Percentiles rank a stretch among this genome's conserved stretches.
These are phyloP conservation scores for Marasmius sp. DNA, from an alignment of 1,284 basidiomycete genomes.

Conservation along the genomic window DNA sequence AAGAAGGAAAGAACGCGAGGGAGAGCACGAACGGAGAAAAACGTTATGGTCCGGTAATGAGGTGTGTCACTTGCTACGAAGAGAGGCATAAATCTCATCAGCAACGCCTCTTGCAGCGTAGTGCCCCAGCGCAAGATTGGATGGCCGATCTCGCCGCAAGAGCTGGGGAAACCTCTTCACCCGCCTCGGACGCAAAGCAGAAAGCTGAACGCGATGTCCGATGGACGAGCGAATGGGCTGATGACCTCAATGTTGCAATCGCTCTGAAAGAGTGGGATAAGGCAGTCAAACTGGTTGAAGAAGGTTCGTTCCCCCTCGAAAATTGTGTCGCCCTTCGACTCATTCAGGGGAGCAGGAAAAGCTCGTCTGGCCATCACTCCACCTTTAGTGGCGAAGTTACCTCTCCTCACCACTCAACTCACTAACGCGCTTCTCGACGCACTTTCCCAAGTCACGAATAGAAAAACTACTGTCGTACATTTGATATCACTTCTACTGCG, in stretches of 20 bases:
- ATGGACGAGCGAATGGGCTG: slow-evolving; percentile 89
- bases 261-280: slow-evolving; percentile 88
- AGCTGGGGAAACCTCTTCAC: slow-evolving; percentile 41
- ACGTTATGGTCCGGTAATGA: slow-evolving; percentile 69
- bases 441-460: slow-evolving; percentile 73
- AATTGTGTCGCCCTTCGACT: background rate
- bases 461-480: slow-evolving; percentile 74
- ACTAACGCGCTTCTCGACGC: slow-evolving; percentile 73
- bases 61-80: slow-evolving; percentile 36
- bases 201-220: slow-evolving; percentile 76
- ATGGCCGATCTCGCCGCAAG: slow-evolving; percentile 63
- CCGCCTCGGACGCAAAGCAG: slow-evolving; percentile 57
- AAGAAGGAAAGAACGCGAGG: slow-evolving; percentile 88
- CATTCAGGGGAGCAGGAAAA: slow-evolving; percentile 47
- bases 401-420: slow-evolving; percentile 69
- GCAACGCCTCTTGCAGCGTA: slow-evolving; percentile 25
- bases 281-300: slow-evolving; percentile 81
- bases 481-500: slow-evolving; percentile 76
- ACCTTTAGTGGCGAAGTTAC: slow-evolving; percentile 59
- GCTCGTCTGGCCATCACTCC: slow-evolving; percentile 58
- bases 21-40: slow-evolving; percentile 85
- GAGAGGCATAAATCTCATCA: background rate
- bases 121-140: slow-evolving; percentile 48
- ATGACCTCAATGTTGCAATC: slow-evolving; percentile 90
- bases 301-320: slow-evolving; percentile 47